Evolutionary conservation across 768 basidiomycete genomes (phyloP).

Genomic region (Pisolithus tinctorius): DNA sequence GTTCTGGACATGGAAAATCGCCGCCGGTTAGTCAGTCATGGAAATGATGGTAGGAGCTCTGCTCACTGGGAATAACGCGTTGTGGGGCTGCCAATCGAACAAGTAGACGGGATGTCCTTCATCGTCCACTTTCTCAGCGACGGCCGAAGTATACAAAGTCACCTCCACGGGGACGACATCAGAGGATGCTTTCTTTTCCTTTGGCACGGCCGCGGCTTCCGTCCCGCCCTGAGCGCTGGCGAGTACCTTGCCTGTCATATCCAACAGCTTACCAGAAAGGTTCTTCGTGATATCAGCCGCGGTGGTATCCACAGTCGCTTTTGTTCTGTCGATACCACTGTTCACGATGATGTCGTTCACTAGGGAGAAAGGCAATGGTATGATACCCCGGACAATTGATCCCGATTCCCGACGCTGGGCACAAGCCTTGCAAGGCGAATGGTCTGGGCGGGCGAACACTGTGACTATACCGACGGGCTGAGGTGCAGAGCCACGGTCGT

Average conservation of each 20-base stretch:
- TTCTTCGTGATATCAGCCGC: slow-evolving; percentile 8
- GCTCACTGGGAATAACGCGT: slow-evolving; percentile 16
- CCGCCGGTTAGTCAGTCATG: background rate
- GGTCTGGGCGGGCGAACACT: slow-evolving; percentile 19
- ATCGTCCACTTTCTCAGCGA: slow-evolving; percentile 13
- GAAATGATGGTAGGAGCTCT: background rate
- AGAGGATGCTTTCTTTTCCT: background rate
- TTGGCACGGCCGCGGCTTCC: background rate
- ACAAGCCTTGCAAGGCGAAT: slow-evolving; percentile 22
- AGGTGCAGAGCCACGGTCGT: slow-evolving; percentile 2
- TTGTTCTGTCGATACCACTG: background rate
- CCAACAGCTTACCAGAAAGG: slow-evolving; percentile 13
- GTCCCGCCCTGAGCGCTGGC: slow-evolving; percentile 13
- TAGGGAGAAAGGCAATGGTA: slow-evolving; percentile 14
- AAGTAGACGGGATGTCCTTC: slow-evolving; percentile 11
- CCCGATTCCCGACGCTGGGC: slow-evolving; percentile 10
- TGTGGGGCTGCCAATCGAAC: slow-evolving; percentile 17
- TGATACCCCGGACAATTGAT: slow-evolving; percentile 19
- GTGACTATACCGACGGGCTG: slow-evolving; percentile 15
- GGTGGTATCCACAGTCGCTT: slow-evolving; percentile 8
- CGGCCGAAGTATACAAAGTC: slow-evolving; percentile 15
- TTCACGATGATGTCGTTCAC: slow-evolving; percentile 16
- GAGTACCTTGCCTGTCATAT: slow-evolving; percentile 8
- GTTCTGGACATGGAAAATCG: background rate
- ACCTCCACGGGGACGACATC: slow-evolving; percentile 17